A percentile compares a stretch with the other conserved stretches of the same genome.
Conservation (phyloP, 371 early-diverging fungal species). For the Mucor irregularis region DNA sequence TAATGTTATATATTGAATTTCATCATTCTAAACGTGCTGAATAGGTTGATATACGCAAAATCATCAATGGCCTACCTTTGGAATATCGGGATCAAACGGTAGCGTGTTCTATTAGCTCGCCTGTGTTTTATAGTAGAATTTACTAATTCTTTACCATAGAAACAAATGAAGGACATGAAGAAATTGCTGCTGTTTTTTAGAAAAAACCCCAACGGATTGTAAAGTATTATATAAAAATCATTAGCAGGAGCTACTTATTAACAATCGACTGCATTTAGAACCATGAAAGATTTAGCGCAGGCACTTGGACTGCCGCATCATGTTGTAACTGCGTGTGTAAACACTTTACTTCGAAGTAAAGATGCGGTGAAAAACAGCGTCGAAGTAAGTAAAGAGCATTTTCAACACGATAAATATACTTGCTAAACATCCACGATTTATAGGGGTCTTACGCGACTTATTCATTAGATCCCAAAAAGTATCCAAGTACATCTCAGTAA, state of each 20-base stretch:
- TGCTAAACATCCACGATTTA: too few species aligned
- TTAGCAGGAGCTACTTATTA: background rate
- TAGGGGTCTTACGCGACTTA: constrained; percentile 5
- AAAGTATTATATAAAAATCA: background rate
- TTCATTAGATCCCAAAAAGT: constrained; percentile 20
- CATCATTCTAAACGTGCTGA: too few species aligned
- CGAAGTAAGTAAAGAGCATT: constrained; percentile 5
- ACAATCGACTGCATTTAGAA: background rate
- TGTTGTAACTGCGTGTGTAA: constrained; percentile 21
- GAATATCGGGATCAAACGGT: constrained; percentile 3
- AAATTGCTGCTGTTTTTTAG: background rate
- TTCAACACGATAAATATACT: too few species aligned
- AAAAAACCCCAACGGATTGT: constrained; percentile 9
- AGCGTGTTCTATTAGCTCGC: background rate
- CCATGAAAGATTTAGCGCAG: constrained; percentile 15
- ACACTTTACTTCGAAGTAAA: constrained; percentile 21
- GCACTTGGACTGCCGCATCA: constrained; percentile 12
- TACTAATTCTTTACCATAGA: constrained; percentile 10
- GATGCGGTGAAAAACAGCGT: constrained; percentile 12
- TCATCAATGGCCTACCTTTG: constrained; percentile 20
- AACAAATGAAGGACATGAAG: constrained; percentile 3
- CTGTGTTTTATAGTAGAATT: background rate
- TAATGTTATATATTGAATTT: background rate
- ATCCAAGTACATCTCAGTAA: constrained; percentile 4
- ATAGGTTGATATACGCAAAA: constrained; percentile 24